Evolutionary conservation across 352 stramenopile species (phyloP).

Genomic region (Phytophthora sp.): DNA sequence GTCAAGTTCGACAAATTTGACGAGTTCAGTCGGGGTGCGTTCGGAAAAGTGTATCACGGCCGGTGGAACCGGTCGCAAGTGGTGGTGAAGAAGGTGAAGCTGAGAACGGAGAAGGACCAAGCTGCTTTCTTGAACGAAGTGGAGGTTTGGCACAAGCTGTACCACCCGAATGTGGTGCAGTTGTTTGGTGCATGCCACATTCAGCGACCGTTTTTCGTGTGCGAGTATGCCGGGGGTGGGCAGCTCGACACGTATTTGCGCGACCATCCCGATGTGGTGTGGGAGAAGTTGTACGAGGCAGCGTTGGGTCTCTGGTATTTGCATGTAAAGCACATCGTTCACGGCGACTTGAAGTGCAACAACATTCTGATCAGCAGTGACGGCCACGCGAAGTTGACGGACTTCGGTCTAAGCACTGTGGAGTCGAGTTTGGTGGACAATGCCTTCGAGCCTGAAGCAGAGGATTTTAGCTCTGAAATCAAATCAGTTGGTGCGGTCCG

Average conservation of each 20-base stretch:
- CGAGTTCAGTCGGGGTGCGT: constrained; percentile 19
- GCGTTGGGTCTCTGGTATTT: constrained; percentile 1
- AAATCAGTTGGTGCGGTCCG: neutral
- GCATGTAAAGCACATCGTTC: neutral
- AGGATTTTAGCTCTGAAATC: too few species aligned
- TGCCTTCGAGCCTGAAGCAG: too few species aligned
- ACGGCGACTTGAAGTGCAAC: neutral
- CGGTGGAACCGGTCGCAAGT: constrained; percentile 16
- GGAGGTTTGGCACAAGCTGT: neutral
- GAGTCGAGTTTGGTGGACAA: too few species aligned
- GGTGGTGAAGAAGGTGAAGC: constrained; percentile 25
- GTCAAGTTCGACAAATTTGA: constrained; percentile 23
- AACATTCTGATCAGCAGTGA: neutral
- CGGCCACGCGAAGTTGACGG: neutral
- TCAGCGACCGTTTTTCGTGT: constrained; percentile 8
- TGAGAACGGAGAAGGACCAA: neutral
- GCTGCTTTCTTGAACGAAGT: neutral
- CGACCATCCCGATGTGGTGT: neutral
- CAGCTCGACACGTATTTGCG: constrained; percentile 2
- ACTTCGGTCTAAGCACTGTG: neutral
- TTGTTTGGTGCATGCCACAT: constrained; percentile 6
- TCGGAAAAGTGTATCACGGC: constrained; percentile 18
- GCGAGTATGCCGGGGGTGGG: constrained; percentile 3
- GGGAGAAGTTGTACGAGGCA: constrained; percentile 4
- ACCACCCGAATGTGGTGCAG: constrained; percentile 8